Evolutionary conservation across 2,329 filamentous ascomycete species (phyloP), one percentile per base, ranked within the genome.

Genomic region (Alternaria brassicicola): DNA sequence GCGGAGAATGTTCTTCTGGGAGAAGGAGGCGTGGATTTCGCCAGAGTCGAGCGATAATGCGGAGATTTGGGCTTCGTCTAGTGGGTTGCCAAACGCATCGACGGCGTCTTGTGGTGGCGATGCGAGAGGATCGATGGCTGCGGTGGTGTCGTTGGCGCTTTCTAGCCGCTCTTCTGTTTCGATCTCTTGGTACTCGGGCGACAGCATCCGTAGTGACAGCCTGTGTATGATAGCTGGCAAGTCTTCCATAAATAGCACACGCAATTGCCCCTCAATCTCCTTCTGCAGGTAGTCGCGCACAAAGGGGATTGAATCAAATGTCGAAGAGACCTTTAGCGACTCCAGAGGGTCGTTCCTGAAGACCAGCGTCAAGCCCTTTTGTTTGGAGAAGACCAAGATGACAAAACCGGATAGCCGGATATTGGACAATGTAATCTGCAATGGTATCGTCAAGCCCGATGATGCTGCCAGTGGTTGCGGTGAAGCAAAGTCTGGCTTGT

Each of bases 291-390:
- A 98, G 78, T 99, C 93, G 67, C 95, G 90, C 62, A 99, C 95
- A 74, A 99, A 99, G 42, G 95, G 94, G 71, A 99, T 99, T 12
- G 94, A 97, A 81, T 99, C 95, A 78, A 99, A 99, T 42, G 95
- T 99, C 67, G 94, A 98, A 1, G 94, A 98, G 66, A 99, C 95
- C 81, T 97, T 98, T 72, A 99, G 88, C 4, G 94, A 97, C 76
- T 99, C 95, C 61, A 99, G 87, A 4, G 95, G 95, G 76, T 99
- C 95, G 85, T 99, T 98, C 70, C 95, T 89, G 77, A 99, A 99
- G 42, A 99, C 95, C 46, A 99, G 84, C 1, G 95, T 99, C 56
- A 99, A 85, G 19, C 95, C 95, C 76, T 99, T 99, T 80, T 97
- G 93, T 76, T 93, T 94, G 3, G 94, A 98, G 76, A 99, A 99